These are phyloP conservation scores for Fusarium albosuccineum DNA, from an alignment of 2,329 filamentous ascomycete genomes.

Conservation along the genomic window DNA sequence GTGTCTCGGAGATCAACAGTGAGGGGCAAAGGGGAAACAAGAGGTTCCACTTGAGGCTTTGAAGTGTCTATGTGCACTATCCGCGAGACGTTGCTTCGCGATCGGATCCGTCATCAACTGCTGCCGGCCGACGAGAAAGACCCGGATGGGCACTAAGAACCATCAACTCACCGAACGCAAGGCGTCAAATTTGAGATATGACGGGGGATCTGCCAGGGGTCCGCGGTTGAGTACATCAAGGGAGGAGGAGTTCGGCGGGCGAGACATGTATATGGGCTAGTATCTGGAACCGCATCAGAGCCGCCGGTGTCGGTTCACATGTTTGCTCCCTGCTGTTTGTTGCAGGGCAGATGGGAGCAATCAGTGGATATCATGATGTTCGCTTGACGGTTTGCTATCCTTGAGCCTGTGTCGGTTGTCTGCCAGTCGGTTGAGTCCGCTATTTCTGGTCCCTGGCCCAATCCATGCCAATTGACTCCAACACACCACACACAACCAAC, in stretches of 20 bases:
- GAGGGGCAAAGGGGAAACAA: not conserved
- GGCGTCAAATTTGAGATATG: not conserved
- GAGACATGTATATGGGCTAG: not conserved
- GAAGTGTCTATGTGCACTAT: no score
- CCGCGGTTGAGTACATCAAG: not conserved
- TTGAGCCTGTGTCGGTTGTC: conserved; percentile 1
- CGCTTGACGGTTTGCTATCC: not conserved
- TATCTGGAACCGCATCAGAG: conserved; percentile 4
- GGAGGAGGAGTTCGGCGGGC: conserved; percentile 11
- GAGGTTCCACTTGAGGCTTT: no score
- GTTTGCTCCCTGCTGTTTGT: not conserved
- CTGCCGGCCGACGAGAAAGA: conserved; percentile 12
- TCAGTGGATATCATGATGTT: not conserved
- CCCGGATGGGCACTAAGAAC: not conserved
- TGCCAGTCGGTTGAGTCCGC: not conserved
- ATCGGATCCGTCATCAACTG: conserved; percentile 4
- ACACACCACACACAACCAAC: not conserved
- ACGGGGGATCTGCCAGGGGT: not conserved
- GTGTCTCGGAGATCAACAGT: conserved; percentile 25
- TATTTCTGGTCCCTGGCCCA: not conserved
- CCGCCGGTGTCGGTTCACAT: not conserved
- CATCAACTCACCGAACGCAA: not conserved
- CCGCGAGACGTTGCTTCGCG: not conserved
- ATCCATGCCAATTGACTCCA: not conserved
- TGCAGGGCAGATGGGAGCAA: not conserved